Evolutionary conservation across 176 grass and related monocot species (phyloP).

Genomic region (Carex kokanica): DNA sequence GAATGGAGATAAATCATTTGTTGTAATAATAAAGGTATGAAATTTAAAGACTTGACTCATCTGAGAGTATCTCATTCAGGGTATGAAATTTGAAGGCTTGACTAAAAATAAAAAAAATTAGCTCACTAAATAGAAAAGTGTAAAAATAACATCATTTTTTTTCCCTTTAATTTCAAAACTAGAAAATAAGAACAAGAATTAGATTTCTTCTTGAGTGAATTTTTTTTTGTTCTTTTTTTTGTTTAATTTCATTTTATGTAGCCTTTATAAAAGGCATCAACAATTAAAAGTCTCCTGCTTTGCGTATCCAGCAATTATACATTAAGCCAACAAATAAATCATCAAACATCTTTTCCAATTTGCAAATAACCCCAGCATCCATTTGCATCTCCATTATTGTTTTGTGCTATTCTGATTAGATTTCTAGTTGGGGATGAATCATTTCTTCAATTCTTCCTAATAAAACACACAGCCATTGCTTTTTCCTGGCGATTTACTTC

Average conservation of each 20-base stretch:
- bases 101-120: no score
- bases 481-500: slow-evolving; percentile 12
- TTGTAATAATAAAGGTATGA: no score
- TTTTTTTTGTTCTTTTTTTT: not conserved
- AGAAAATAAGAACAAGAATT: no score
- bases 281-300: not conserved
- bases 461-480: slow-evolving; percentile 3
- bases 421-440: not conserved
- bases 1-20: no score
- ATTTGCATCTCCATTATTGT: not conserved
- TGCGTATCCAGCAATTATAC: not conserved
- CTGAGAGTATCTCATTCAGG: no score
- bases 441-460: slow-evolving; percentile 13
- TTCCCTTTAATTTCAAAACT: no score
- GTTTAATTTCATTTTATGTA: not conserved
- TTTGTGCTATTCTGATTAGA: no score
- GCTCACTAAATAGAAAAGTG: no score
- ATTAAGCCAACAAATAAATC: not conserved
- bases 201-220: not conserved
- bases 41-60: no score
- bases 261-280: not conserved
- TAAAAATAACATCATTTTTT: no score
- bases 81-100: no score
- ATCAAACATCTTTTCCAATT: not conserved
- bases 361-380: not conserved